Conservation (phyloP, 306 rosid genomes). For the Potentilla sterilis region DNA sequence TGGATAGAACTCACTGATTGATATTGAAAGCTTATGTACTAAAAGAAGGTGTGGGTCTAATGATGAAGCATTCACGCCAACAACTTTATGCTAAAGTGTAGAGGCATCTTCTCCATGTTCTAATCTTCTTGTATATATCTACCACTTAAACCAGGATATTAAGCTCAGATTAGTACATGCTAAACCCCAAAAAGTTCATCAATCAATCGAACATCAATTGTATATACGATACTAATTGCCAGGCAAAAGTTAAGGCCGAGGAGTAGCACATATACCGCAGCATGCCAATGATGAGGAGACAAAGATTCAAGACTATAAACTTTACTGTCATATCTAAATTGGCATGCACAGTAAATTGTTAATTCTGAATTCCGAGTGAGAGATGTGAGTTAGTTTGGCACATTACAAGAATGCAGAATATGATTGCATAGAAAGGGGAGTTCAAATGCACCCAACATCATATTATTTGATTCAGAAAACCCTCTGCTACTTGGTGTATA, state of each 20-base stretch:
- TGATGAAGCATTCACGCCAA: constrained; percentile 27
- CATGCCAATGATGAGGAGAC: neutral
- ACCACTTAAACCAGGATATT: neutral
- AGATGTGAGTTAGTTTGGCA: neutral
- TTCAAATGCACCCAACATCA: neutral
- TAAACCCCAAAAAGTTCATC: neutral
- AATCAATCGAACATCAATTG: neutral
- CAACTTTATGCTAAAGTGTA: constrained; percentile 22
- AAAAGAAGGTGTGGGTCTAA: constrained; percentile 29
- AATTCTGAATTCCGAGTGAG: neutral
- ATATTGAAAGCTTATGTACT: constrained; percentile 15
- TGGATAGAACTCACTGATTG: constrained; percentile 22
- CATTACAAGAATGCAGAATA: neutral
- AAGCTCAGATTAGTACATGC: constrained; percentile 3
- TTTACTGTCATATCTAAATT: neutral
- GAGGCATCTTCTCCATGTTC: neutral
- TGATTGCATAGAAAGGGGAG: neutral
- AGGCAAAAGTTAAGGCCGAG: neutral
- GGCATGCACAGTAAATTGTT: neutral
- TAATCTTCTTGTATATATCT: neutral
- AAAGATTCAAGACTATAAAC: neutral
- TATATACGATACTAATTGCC: neutral
- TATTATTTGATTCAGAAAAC: neutral
- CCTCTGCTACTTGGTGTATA: neutral
- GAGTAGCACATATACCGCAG: neutral